Percentiles rank a stretch among this genome's conserved stretches.
phyloP scores from a whole-genome alignment of 768 basidiomycete species.

The Mycena galopus region DNA sequence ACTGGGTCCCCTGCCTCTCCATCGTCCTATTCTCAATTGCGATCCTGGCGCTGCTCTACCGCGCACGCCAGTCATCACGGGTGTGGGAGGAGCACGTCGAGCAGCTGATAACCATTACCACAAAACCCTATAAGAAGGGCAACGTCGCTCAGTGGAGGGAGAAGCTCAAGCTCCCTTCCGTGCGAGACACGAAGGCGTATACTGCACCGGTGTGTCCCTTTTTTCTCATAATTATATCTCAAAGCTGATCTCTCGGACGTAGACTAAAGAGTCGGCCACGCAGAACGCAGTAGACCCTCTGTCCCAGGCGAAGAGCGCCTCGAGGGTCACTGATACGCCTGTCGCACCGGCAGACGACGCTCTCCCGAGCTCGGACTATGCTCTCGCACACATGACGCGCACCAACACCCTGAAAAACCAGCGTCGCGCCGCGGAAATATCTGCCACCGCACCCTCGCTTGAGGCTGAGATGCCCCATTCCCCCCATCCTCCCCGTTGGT shows the following conservation, averaged over 20 bases:
- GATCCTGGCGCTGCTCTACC: too few species aligned
- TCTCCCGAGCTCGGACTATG: background rate
- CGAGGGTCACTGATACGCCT: background rate
- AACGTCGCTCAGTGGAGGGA: background rate
- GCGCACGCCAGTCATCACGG: background rate
- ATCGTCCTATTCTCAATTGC: too few species aligned
- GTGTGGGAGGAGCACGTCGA: background rate
- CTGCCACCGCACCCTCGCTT: background rate
- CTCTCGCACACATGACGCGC: background rate
- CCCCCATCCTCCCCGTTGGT: too few species aligned
- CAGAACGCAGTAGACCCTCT: background rate
- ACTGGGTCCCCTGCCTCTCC: too few species aligned
- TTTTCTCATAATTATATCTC: background rate
- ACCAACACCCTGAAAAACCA: background rate
- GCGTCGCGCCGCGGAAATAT: background rate
- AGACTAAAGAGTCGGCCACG: background rate
- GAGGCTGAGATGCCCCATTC: too few species aligned
- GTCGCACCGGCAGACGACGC: background rate
- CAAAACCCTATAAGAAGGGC: background rate
- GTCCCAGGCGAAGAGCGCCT: background rate
- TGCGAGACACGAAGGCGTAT: too few species aligned
- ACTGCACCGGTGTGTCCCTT: background rate
- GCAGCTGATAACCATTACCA: background rate
- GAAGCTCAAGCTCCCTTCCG: background rate
- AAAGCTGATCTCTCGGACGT: background rate